Base-by-base conservation (phyloP, 1,284 basidiomycete species). In the Cryptococcus wingfieldii region DNA sequence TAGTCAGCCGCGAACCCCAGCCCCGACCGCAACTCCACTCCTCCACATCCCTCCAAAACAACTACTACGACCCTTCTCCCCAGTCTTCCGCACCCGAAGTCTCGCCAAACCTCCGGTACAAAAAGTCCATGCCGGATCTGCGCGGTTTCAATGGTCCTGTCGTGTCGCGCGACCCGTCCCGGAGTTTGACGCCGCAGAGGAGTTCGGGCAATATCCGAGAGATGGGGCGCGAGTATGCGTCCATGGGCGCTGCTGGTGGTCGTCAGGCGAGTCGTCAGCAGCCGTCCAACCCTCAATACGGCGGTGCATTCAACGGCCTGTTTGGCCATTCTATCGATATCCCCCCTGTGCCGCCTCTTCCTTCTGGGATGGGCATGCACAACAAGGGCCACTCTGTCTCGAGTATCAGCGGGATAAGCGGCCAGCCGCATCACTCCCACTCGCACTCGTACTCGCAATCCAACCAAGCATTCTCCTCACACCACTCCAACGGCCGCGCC, bases 201-300 rank as follows among this genome's bases (percentile, higher is more conserved):
- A 93, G 90, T 38, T 92, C 88, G 66, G 90, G 88, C 47, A 95
- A 95, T 76, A 88, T 95, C 54, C 85, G 90, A 53, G 87, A 88
- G 39, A 87, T 87, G 37, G 56, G 60, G 7, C 52, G 72, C 45
- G 74, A 71, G 48, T 71, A 71, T 54, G 68, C 66, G 10, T 69
- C 70, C 1, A 71, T 72, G 66, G 69, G 70, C 9, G 66, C 68
- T 25, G 56, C 61, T 13, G 52, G 51, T n/a, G 59, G 41, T 16
- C n/a, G 41, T 23, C n/a, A 42, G 9, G 41, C 41, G n/a, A 23
- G 23, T 18, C 23, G 41, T n/a, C 8, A 42, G 18, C 31, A 18
- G 46, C 46, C 27, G 8, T 61, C 37, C 55, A 34, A 34, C 31
- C 31, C 31, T 34, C 31, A 34, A 58, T 44, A 52, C 16, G 59